A percentile compares a stretch with the other conserved stretches of the same genome.
These are phyloP conservation scores for Drechslerella dactyloides DNA, from an alignment of 2,329 filamentous ascomycete genomes.

Conservation along the genomic window DNA sequence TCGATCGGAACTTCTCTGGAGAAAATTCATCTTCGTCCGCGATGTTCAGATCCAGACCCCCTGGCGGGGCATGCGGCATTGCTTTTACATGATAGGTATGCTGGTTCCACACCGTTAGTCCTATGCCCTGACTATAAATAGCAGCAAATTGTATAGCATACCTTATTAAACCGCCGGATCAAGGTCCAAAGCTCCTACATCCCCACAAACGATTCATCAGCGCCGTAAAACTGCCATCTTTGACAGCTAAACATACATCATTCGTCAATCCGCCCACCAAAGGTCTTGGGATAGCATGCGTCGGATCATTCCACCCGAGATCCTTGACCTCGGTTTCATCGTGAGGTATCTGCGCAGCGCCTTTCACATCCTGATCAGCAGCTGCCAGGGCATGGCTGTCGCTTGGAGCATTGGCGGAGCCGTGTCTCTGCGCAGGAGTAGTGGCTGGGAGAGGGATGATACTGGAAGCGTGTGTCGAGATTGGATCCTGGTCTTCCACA, in stretches of 20 bases:
- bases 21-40: constrained; percentile 84
- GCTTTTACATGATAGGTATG: constrained; percentile 73
- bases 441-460: constrained; percentile 48
- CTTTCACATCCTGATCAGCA: constrained; percentile 56
- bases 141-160: constrained; percentile 54
- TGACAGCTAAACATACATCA: constrained; percentile 54
- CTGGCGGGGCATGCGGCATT: constrained; percentile 66
- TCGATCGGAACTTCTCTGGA: constrained; percentile 79
- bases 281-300: constrained; percentile 61
- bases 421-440: constrained; percentile 33
- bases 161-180: constrained; percentile 70
- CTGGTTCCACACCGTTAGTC: constrained; percentile 69
- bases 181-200: constrained; percentile 68
- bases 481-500: constrained; percentile 35
- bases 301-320: constrained; percentile 66
- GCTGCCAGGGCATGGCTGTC: constrained; percentile 60
- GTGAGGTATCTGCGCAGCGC: constrained; percentile 59
- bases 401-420: constrained; percentile 55
- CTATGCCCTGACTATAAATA: not conserved
- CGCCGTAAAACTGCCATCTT: not conserved
- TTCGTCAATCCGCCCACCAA: constrained; percentile 69
- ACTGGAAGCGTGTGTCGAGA: constrained; percentile 49
- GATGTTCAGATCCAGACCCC: constrained; percentile 78
- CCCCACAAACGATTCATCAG: not conserved
- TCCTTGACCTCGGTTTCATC: constrained; percentile 61